Evolutionary conservation across 768 basidiomycete genomes (phyloP), one percentile per base, ranked within the genome.

Genomic region (Gyrodon lividus): DNA sequence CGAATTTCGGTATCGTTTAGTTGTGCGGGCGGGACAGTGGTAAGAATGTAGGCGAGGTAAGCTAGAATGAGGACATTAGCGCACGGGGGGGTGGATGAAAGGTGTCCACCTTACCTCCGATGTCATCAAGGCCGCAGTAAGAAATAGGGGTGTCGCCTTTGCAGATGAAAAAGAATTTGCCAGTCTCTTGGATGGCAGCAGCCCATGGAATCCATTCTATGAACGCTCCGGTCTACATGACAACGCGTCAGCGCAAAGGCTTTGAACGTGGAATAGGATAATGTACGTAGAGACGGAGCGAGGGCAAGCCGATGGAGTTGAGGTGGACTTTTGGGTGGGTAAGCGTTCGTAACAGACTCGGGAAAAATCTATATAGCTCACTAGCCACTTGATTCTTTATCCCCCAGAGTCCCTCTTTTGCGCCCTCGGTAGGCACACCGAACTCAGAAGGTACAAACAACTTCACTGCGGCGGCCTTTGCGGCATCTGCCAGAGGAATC

Each of bases 381-480:
- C 48, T 39, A 30, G 57, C 61, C 28, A 59, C 20, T 28, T 50
- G 23, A 22, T 51, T 30, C 51, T 65, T 66, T 39, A 19, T 24
- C 51, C 7, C 55, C 47, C 28, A 43, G 3, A 12, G 0, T 9
- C 60, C 56, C 17, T 57, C 58, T 6, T 59, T 50, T 4, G 47
- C 54, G 2, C 59, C 67, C 2, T 52, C 54, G 1, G 55, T 68
- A 7, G 64, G 55, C 42, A 59, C 50, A 23, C 66, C 66, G 48
- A 59, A 69, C 46, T 69, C 66, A 22, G 58, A 59, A 6, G 66
- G 63, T 4, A 61, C 61, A 45, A 65, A 67, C 40, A 69, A 47
- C 54, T 65, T 63, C 14, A 69, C 63, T 1, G 56, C 63, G 2
- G 67, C 64, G 16, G 43, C 46, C 35, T 66, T 63, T 1, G 66